Base-by-base conservation (phyloP, 805 yeast species). In the Kodamaea kakaduensis region DNA sequence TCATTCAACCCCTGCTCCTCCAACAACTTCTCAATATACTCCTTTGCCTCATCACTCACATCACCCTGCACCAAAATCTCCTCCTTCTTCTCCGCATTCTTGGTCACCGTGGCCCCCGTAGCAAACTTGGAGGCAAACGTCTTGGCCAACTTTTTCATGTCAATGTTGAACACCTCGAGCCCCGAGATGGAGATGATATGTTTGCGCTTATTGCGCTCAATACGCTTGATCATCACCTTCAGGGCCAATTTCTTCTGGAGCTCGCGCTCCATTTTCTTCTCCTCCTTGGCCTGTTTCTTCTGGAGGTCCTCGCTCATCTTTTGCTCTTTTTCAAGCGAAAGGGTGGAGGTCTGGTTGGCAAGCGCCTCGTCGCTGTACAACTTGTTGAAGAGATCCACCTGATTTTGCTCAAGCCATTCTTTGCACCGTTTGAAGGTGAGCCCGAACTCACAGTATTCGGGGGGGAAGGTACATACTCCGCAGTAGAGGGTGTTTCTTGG, bases 31-130 rank as follows among this genome's bases (percentile, higher is more conserved):
- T 71, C 75, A 43, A 89, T 75, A 48, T 83, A 84, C 5, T 66
- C 83, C 54, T 84, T 94, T 18, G 88, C 93, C 51, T 83, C 95
- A 46, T 88, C 96, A 38, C 88, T 83, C 28, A 89, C 93, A 60
- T 90, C 97, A 51, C 97, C 97, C 65, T 89, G 97, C 41, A 89
- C 82, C 40, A 86, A 75, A 38, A 89, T 77, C 54, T 89, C 97
- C 43, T 90, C 96, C 57, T 84, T 85, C 63, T 89, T 89, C 46
- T 89, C 97, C 3, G 79, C 88, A 45, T 78, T 84, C 62, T 89
- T 89, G 3, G 88, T 80, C 9, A 89, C 95, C 15, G 93, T 79
- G 18, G 96, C 90, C 34, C 97, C 97, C 6, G 97, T 89, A 9
- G 97, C 97, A 55, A 90, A 89, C 59, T 84, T 87, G 22, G 93